phyloP scores from a whole-genome alignment of 257 asterid species.

The Jacaranda copaia region DNA sequence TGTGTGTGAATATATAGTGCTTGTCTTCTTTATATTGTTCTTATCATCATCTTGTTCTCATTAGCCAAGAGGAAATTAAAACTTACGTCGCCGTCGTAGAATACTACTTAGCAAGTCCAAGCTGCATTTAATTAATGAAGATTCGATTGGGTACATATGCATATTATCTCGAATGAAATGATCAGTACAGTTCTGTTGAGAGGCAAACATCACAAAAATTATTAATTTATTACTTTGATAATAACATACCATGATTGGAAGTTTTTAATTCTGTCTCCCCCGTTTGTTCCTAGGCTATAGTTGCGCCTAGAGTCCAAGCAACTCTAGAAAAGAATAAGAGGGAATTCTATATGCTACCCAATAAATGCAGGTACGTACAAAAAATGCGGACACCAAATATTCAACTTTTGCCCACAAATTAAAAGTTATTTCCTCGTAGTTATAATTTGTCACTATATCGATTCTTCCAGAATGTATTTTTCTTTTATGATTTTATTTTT shows the following conservation, averaged over 20 bases:
- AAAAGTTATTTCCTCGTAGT: too few species aligned
- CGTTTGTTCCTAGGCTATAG: slow-evolving; percentile 36
- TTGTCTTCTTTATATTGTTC: slow-evolving; percentile 42
- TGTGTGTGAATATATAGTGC: neutral
- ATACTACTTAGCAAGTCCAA: slow-evolving; percentile 16
- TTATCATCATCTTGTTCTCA: slow-evolving; percentile 63
- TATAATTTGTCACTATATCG: too few species aligned
- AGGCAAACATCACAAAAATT: slow-evolving; percentile 33
- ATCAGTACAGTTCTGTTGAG: slow-evolving; percentile 27
- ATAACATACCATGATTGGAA: slow-evolving; percentile 25
- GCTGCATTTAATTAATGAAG: slow-evolving; percentile 28
- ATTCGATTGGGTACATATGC: slow-evolving; percentile 31
- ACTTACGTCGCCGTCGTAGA: slow-evolving; percentile 1
- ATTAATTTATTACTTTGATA: slow-evolving; percentile 17
- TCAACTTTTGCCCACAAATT: neutral
- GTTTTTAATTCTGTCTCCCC: slow-evolving; percentile 23
- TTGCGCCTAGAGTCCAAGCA: slow-evolving; percentile 18
- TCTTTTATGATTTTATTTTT: too few species aligned
- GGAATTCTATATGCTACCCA: slow-evolving; percentile 15
- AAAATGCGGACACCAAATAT: slow-evolving; percentile 20
- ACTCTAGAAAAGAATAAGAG: slow-evolving; percentile 40
- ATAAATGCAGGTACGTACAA: slow-evolving; percentile 22
- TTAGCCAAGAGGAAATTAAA: slow-evolving; percentile 33
- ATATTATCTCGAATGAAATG: slow-evolving; percentile 11
- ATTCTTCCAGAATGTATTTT: too few species aligned